A percentile compares a stretch with the other conserved stretches of the same genome.
Conservation (phyloP, 257 asterid genomes). For the Jacaranda copaia region DNA sequence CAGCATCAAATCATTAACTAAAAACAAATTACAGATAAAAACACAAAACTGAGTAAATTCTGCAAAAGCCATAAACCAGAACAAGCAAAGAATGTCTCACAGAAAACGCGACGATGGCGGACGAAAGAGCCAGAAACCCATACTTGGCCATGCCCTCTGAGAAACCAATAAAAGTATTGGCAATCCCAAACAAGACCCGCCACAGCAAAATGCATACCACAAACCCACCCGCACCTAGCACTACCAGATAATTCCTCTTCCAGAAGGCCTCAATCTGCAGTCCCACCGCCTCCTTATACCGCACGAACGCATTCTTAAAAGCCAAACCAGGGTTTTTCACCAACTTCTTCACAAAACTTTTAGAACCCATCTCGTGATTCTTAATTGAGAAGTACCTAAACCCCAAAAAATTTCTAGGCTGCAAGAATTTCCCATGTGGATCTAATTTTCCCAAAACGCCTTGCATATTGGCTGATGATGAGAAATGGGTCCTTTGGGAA, state of each 20-base stretch:
- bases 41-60: neutral
- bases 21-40: conserved; percentile 21
- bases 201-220: conserved; percentile 83
- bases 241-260: conserved; percentile 75
- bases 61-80: conserved; percentile 16
- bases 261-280: conserved; percentile 90
- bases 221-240: conserved; percentile 81
- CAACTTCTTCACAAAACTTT: conserved; percentile 45
- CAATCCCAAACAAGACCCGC: conserved; percentile 89
- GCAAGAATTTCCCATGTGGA: conserved; percentile 40
- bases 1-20: conserved; percentile 22
- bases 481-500: conserved; percentile 52
- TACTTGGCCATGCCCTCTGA: conserved; percentile 98
- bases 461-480: conserved; percentile 47
- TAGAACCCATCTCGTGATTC: conserved; percentile 51
- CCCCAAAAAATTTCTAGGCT: conserved; percentile 47
- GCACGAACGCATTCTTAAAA: conserved; percentile 47
- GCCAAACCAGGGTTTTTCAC: conserved; percentile 55
- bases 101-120: conserved; percentile 84
- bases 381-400: conserved; percentile 60
- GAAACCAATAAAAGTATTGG: conserved; percentile 72
- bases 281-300: conserved; percentile 75
- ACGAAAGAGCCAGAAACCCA: conserved; percentile 92
- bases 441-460: conserved; percentile 43
- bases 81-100: conserved; percentile 62